Evolutionary conservation across 2,329 filamentous ascomycete genomes (phyloP).

Genomic region (Cladobotryum protrusum): DNA sequence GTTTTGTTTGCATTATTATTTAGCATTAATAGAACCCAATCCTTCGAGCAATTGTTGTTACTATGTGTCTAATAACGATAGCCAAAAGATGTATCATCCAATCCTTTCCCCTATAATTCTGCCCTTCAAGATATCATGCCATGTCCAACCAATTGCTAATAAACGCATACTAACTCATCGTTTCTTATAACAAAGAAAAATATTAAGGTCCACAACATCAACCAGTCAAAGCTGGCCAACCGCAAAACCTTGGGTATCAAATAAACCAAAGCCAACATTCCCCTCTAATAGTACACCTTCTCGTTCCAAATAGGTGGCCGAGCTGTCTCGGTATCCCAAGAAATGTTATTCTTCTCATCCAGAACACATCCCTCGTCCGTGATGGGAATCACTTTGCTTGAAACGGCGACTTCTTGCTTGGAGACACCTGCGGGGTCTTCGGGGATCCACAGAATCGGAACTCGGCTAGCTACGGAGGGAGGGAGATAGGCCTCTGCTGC

Average conservation of each 20-base stretch:
- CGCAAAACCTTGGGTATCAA: too few relatives aligned
- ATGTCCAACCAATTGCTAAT: not conserved
- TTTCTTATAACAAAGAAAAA: too few relatives aligned
- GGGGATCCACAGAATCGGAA: constrained; percentile 70
- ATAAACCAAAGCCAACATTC: constrained; percentile 8
- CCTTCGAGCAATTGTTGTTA: not conserved
- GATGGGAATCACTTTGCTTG: constrained; percentile 59
- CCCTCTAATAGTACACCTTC: constrained; percentile 38
- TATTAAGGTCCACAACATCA: too few relatives aligned
- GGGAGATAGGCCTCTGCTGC: constrained; percentile 66
- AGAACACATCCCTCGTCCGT: constrained; percentile 66
- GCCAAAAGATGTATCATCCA: not conserved
- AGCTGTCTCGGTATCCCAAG: constrained; percentile 36
- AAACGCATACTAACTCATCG: too few relatives aligned
- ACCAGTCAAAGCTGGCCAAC: too few relatives aligned
- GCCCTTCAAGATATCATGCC: not conserved
- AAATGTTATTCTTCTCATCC: constrained; percentile 53
- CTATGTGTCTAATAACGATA: not conserved
- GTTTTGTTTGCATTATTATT: not conserved
- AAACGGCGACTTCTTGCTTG: constrained; percentile 63
- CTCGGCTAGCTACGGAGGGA: constrained; percentile 55
- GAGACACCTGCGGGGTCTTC: constrained; percentile 63
- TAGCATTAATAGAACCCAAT: not conserved
- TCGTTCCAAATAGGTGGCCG: constrained; percentile 40
- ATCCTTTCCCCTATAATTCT: not conserved